These are phyloP conservation scores for Lepidium aucheri DNA, from an alignment of 345 rosid species.

Conservation along the genomic window DNA sequence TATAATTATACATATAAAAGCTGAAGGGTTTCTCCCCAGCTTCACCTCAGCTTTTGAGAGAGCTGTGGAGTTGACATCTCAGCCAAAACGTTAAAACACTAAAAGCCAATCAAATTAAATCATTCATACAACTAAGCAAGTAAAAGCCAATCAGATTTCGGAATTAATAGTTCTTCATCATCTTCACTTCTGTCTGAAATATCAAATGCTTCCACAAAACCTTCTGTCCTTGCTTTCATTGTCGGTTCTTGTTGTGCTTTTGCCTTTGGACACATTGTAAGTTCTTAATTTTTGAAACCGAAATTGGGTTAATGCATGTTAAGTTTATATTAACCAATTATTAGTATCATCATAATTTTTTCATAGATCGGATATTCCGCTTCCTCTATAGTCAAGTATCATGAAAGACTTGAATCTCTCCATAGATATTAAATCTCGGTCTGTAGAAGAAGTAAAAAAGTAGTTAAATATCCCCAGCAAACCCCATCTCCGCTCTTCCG, in stretches of 20 bases:
- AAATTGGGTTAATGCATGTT: no score
- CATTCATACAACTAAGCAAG: no score
- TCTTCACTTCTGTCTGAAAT: constrained; percentile 15
- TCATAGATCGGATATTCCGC: constrained; percentile 23
- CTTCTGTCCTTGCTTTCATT: constrained; percentile 25
- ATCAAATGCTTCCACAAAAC: constrained; percentile 14
- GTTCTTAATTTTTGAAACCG: neutral
- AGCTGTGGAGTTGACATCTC: no score
- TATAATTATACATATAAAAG: no score
- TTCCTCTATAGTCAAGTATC: constrained; percentile 26
- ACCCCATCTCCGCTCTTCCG: neutral
- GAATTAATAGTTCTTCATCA: no score
- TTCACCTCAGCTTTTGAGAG: no score
- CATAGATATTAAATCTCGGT: neutral
- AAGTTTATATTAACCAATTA: neutral
- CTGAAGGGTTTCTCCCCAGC: no score
- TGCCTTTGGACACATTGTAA: constrained; percentile 19
- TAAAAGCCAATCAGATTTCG: no score
- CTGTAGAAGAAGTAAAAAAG: neutral
- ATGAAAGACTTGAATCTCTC: constrained; percentile 28
- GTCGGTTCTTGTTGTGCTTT: constrained; percentile 20
- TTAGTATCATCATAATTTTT: neutral
- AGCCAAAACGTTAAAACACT: no score
- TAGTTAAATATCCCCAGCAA: neutral
- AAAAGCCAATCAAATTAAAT: no score